Base-by-base conservation (phyloP, 2,329 filamentous ascomycete species). In the Aureobasidium sp. region DNA sequence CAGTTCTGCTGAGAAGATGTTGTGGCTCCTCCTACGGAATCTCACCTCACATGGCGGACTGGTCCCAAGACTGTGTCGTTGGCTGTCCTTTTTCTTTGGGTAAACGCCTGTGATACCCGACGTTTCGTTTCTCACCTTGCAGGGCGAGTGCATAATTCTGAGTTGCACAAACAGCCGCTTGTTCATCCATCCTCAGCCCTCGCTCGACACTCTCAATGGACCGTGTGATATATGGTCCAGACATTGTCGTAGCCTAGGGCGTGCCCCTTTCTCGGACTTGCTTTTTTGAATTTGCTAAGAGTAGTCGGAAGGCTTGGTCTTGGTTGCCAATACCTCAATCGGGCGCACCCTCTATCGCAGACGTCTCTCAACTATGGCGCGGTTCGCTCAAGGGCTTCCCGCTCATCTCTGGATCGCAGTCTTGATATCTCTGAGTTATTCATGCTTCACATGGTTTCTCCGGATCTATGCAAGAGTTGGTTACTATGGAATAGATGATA, bases 391-490 rank as follows among this genome's bases (percentile, higher is more conserved):
- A 21, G 55, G 55, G n/a, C 8, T 25, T 13, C 43, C 55, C 17
- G 55, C 55, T 15, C 55, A 58, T 19, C 42, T 58, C 8, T 58
- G 55, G 55, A 58, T 58, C 19, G 55, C 55, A 40, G 42, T 58
- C 31, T 17, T 58, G 23, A 47, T 58, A n/a, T 58, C 55, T 9
- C 19, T 58, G n/a, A 47, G 40, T 31, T 58, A 58, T 31, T 58
- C 55, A n/a, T 58, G 55, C 43, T 58, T 58, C 23, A 58, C 55
- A 11, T 40, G 55, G 33, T 58, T 47, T 23, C 55, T 58, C 31
- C 55, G 55, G 19, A 58, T 58, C 4, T 58, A 58, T 58, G 55
- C 55, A 29, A 58, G 55, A 58, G 43, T 58, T n/a, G 43, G 55
- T n/a, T 58, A 58, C 10, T 58, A 58, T 40, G 55, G 55, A n/a